Percentiles rank a stretch among this genome's conserved stretches.
phyloP scores from a whole-genome alignment of 83 land plant genomes.

The Thuja plicata region DNA sequence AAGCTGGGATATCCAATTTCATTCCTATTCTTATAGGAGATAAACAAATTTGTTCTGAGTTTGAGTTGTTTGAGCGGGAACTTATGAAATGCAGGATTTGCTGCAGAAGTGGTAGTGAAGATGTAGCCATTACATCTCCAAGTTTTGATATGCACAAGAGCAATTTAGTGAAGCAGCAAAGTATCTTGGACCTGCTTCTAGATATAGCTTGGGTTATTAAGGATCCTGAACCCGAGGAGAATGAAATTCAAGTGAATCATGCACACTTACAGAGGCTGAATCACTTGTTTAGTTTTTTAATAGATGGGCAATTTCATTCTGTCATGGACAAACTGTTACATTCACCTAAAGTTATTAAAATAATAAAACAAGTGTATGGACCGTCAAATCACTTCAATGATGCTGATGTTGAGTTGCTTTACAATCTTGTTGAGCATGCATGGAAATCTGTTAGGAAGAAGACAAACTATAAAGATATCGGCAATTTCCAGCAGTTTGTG shows the following conservation, averaged over 20 bases:
- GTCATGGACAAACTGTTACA: conserved; percentile 22
- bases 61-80: conserved; percentile 31
- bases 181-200: conserved; percentile 43
- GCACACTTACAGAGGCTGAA: conserved; percentile 44
- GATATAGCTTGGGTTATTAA: conserved; percentile 68
- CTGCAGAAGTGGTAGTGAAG: conserved; percentile 9
- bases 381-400: background rate
- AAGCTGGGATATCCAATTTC: conserved; percentile 68
- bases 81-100: conserved; percentile 11
- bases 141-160: conserved; percentile 16
- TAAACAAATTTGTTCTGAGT: conserved; percentile 51
- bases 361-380: background rate
- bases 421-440: conserved; percentile 16
- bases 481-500: conserved; percentile 7
- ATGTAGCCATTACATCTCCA: background rate
- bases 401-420: conserved; percentile 16
- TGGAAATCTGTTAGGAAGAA: conserved; percentile 8
- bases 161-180: conserved; percentile 16
- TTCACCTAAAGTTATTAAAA: conserved; percentile 11
- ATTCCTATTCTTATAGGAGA: conserved; percentile 58
- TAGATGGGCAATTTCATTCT: conserved; percentile 17
- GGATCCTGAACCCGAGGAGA: conserved; percentile 32
- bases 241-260: conserved; percentile 9
- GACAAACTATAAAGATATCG: background rate
- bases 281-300: conserved; percentile 27